Evolutionary conservation across 2,329 filamentous ascomycete genomes (phyloP), one percentile per base, ranked within the genome.

Genomic region (Sporothrix pseudoabietina): DNA sequence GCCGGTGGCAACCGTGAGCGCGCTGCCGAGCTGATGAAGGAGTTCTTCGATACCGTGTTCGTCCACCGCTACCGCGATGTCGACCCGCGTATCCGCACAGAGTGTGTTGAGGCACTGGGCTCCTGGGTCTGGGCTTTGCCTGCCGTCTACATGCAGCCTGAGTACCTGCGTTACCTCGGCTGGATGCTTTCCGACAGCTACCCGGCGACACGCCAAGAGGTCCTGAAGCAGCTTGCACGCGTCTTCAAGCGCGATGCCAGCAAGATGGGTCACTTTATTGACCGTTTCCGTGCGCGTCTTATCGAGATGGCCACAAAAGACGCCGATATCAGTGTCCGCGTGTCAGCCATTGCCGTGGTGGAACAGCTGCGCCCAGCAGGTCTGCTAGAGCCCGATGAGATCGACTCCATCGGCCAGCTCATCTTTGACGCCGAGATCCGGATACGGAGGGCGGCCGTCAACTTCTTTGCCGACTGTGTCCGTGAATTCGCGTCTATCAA

Each of bases 31-130:
- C 86, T 91, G 74, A 90, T 98, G 73, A 91, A 91, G 77, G 94
- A 97, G 77, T 93, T 94, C 78, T 97, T 98, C 79, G 92, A 97
- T 77, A 92, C 93, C 1, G 91, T 98, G 65, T 99, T 97, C 80
- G 92, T 98, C 41, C 95, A 99, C 82, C 91, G 96, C 66, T 99
- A 98, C 81, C 92, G 96, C 75, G 96, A 99, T 80, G 89, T 98
- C 41, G 96, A 99, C 78, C 89, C 93, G 7, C 92, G 89, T 78
- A 97, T 99, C 76, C 89, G 96, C 71, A 90, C 91, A 0, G 95
- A 98, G 78, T 98, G 95, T 79, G 91, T 97, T 32, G 90, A 92
- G 76, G 93, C 94, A 16, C 86, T 99, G 9, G 94, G 94, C 39
- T 88, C 90, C 55, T 99, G 96, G 96, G 97, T 98, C 77, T 88